Evolutionary conservation across 257 asterid species (phyloP).

Genomic region (Nicotiana noctiflora): DNA sequence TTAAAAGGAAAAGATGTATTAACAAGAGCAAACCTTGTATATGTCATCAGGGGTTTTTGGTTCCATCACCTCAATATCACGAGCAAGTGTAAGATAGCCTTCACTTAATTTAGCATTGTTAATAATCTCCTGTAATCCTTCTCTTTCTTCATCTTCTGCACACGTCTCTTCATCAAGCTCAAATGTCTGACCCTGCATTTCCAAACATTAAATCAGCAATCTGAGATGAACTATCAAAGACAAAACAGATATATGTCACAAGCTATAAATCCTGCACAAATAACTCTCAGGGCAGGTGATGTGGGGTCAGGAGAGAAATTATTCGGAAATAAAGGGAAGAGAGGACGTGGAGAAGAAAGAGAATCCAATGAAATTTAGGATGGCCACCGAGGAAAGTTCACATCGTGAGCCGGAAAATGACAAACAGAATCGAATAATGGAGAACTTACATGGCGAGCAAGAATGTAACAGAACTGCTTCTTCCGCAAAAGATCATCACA

Average conservation of each 20-base stretch:
- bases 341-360: neutral
- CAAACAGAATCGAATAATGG: neutral
- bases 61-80: conserved; percentile 99
- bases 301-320: neutral
- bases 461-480: conserved; percentile 77
- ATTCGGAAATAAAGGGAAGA: neutral
- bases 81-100: conserved; percentile 95
- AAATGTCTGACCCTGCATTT: conserved; percentile 57
- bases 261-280: neutral
- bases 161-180: conserved; percentile 59
- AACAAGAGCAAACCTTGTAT: conserved; percentile 53
- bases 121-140: conserved; percentile 65
- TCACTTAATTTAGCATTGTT: conserved; percentile 75
- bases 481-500: conserved; percentile 52
- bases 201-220: neutral
- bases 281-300: neutral
- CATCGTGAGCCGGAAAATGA: neutral
- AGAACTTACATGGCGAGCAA: conserved; percentile 85
- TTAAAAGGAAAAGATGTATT: neutral
- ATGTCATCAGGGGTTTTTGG: conserved; percentile 96
- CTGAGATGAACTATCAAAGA: neutral
- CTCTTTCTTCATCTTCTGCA: conserved; percentile 68
- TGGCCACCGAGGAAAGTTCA: neutral
- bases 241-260: neutral
- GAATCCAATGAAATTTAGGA: neutral